Conservation (phyloP, 2,329 filamentous ascomycete species). For the Xenoacremonium recifei region DNA sequence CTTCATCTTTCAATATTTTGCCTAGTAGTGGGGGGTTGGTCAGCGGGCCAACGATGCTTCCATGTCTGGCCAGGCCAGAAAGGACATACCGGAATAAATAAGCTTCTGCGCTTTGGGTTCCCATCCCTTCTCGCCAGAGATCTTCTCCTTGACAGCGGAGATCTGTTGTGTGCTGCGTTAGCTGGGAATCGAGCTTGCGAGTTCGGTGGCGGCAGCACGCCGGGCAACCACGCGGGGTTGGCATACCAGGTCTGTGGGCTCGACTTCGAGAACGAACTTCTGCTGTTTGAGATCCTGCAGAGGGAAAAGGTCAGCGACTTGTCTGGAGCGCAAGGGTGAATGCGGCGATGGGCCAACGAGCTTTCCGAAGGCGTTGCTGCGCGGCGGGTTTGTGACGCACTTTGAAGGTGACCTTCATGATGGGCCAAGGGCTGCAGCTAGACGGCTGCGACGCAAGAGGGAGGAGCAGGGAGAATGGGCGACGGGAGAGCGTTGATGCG, state of each 20-base stretch:
- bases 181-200: slow-evolving; percentile 11
- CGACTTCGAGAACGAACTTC: slow-evolving; percentile 95
- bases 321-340: not conserved
- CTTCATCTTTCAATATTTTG: slow-evolving; percentile 97
- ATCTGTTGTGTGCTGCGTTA: slow-evolving; percentile 55
- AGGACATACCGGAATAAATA: slow-evolving; percentile 83
- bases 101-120: slow-evolving; percentile 88
- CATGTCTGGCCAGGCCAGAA: slow-evolving; percentile 2
- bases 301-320: slow-evolving; percentile 7
- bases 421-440: slow-evolving; percentile 42
- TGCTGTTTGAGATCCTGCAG: slow-evolving; percentile 93
- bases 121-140: slow-evolving; percentile 90
- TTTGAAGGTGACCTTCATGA: slow-evolving; percentile 69
- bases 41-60: slow-evolving; percentile 17
- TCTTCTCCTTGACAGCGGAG: slow-evolving; percentile 87
- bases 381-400: slow-evolving; percentile 37
- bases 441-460: slow-evolving; percentile 13
- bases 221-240: slow-evolving; percentile 29
- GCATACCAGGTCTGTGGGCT: slow-evolving; percentile 86
- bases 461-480: too few species aligned
- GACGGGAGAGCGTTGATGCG: not conserved
- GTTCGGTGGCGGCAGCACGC: too few species aligned
- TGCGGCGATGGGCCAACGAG: not conserved
- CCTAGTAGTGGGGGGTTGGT: slow-evolving; percentile 56
- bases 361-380: slow-evolving; percentile 1